phyloP scores from a whole-genome alignment of 2,329 filamentous ascomycete genomes.

The Talaromyces piceae region DNA sequence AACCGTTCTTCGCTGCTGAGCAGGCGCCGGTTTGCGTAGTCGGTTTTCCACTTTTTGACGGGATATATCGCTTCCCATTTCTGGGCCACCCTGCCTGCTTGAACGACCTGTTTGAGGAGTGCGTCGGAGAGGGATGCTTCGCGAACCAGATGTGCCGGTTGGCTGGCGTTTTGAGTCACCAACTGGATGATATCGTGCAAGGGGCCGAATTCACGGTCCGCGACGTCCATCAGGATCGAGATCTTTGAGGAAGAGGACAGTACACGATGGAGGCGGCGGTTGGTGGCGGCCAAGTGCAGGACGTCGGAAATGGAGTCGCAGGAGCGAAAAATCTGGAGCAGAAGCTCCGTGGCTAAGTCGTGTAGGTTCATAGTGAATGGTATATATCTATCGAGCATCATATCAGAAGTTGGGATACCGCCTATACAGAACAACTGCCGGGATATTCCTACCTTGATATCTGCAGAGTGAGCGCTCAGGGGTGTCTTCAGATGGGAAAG shows the following conservation, averaged over 20 bases:
- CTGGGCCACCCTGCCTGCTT: constrained; percentile 47
- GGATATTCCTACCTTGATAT: neutral
- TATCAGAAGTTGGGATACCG: neutral
- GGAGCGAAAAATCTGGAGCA: constrained; percentile 50
- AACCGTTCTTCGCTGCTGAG: constrained; percentile 45
- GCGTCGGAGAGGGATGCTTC: constrained; percentile 47
- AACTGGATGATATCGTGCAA: constrained; percentile 52
- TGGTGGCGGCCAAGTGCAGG: constrained; percentile 48
- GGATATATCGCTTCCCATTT: constrained; percentile 57
- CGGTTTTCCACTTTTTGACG: constrained; percentile 54
- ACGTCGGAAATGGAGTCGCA: constrained; percentile 47
- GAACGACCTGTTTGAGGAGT: constrained; percentile 49
- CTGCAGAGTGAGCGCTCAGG: neutral
- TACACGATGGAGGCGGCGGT: constrained; percentile 47
- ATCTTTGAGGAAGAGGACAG: constrained; percentile 49
- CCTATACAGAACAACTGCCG: neutral
- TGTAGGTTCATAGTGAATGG: constrained; percentile 44
- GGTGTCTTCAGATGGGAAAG: neutral
- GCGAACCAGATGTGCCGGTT: constrained; percentile 49
- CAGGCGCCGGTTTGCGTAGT: constrained; percentile 49
- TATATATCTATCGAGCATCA: neutral
- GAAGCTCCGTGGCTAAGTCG: constrained; percentile 50
- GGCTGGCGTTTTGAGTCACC: constrained; percentile 53
- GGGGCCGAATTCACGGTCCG: constrained; percentile 52
- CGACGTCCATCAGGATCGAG: constrained; percentile 46